Base-by-base conservation (phyloP, 75 land plant species). In the Pseudotsuga menziesii region DNA sequence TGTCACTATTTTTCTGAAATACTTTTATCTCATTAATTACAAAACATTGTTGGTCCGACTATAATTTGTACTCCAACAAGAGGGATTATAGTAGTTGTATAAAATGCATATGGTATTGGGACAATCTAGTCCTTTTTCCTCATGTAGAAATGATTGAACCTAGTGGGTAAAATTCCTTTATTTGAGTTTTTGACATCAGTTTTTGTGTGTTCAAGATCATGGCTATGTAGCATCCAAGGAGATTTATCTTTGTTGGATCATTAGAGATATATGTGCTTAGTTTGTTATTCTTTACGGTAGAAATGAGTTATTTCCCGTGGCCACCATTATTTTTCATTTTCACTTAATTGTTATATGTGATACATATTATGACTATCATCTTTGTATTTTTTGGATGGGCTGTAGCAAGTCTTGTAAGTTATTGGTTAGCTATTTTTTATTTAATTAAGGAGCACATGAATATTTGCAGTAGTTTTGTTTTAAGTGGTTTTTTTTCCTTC, bases 181-280 rank as follows among this genome's bases (percentile, higher is more conserved):
- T 15, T 32, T 63, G 66, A 62, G 35, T 32, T 62, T 62, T 26
- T 32, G 29, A 14, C 29, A 26, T 62, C 13, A 27, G 32, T 63
- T 63, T 15, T 63, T 63, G 17, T 63, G 67, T 32, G 32, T 63
- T 61, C 36, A 72, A 95, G 98, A 91, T 95, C 25, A 75, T 95
- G 86, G 98, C 98, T 35, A 95, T 95, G 98, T 90, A 95, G 16
- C 86, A 95, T 83, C 91, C 98, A 39, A 84, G 98, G 74, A 86
- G 91, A 72, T 74, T 84, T 69, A 91, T 95, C 7, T 82, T 95
- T 56, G 74, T 85, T 55, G 98, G 98, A n/a, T 88, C 89, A 61
- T 29, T 48, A 73, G 23, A 5, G 29, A 5, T 5, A 73, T 26
- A 8, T 73, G 29, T 29, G 75, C 56, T 61, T 7, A 36, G 73